phyloP scores from a whole-genome alignment of 805 yeast species.

The Teunomyces lycoperdinae region DNA sequence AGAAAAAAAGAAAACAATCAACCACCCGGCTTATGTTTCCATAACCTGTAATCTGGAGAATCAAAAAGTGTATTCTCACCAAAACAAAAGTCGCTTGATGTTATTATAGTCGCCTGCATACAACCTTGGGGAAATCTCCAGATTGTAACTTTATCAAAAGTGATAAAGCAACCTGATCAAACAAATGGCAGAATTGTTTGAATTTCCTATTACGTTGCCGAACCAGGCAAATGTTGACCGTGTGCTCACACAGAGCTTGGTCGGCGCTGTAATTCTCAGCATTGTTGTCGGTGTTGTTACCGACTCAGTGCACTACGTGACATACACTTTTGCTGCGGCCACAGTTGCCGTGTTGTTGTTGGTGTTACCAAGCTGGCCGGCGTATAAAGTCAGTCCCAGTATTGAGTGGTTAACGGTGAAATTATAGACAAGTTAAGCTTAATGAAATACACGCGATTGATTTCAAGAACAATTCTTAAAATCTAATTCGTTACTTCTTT shows the following conservation, averaged over 20 bases:
- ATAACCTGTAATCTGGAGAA: too few species aligned
- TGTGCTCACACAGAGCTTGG: slow-evolving; percentile 22
- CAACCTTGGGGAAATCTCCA: not conserved
- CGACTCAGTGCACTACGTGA: slow-evolving; percentile 40
- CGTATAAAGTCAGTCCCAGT: slow-evolving; percentile 48
- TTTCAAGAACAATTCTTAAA: not conserved
- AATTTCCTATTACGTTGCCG: slow-evolving; percentile 28
- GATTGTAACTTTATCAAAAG: not conserved
- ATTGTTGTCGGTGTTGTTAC: slow-evolving; percentile 47
- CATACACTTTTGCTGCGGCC: slow-evolving; percentile 36
- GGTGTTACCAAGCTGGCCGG: slow-evolving; percentile 59
- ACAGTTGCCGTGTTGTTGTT: slow-evolving; percentile 27
- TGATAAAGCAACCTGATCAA: not conserved
- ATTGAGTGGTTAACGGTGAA: slow-evolving; percentile 43
- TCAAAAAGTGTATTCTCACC: too few species aligned
- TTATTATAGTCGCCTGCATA: too few species aligned
- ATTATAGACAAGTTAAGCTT: slow-evolving; percentile 7
- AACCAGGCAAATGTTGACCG: slow-evolving; percentile 48
- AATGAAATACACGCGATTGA: not conserved
- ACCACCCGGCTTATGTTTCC: too few species aligned
- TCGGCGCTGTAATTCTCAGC: slow-evolving; percentile 35
- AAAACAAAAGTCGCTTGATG: too few species aligned
- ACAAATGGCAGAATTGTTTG: slow-evolving; percentile 11
- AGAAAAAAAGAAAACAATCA: too few species aligned
- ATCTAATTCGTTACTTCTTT: too few species aligned